Percentiles rank a stretch among this genome's conserved stretches.
Conservation (phyloP, 805 yeast genomes). For the Metschnikowia continentalis region DNA sequence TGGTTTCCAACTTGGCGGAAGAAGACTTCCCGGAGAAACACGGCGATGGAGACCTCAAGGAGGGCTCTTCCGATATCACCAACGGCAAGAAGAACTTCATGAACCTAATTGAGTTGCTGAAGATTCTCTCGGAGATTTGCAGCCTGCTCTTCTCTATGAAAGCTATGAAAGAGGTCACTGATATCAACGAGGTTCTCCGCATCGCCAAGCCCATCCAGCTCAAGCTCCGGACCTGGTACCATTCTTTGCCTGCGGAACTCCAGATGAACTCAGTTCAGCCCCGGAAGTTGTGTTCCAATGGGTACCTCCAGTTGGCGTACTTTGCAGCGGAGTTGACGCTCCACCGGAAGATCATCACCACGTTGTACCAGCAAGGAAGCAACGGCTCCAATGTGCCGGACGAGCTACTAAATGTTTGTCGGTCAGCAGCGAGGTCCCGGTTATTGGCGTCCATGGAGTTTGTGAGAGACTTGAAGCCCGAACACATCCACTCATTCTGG, state of each 20-base stretch:
- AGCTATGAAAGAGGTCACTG: slow-evolving; percentile 52
- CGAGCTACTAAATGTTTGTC: slow-evolving; percentile 53
- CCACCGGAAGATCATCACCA: slow-evolving; percentile 70
- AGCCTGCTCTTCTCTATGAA: slow-evolving; percentile 68
- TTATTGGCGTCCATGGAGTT: slow-evolving; percentile 78
- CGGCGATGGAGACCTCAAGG: slow-evolving; percentile 47
- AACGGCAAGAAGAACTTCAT: slow-evolving; percentile 67
- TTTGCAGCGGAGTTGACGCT: slow-evolving; percentile 86
- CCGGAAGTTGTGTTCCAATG: slow-evolving; percentile 65
- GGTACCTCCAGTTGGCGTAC: slow-evolving; percentile 77
- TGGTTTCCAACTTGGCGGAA: slow-evolving; percentile 60
- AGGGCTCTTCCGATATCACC: slow-evolving; percentile 64
- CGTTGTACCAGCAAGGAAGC: slow-evolving; percentile 38
- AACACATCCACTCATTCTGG: slow-evolving; percentile 88
- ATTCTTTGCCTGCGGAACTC: slow-evolving; percentile 57
- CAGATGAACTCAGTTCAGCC: slow-evolving; percentile 61
- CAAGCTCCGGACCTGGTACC: slow-evolving; percentile 71
- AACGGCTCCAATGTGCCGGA: slow-evolving; percentile 32
- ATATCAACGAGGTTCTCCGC: slow-evolving; percentile 64
- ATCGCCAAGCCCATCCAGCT: slow-evolving; percentile 80
- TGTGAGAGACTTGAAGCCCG: slow-evolving; percentile 68
- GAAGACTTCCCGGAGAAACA: slow-evolving; percentile 79
- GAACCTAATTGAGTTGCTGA: slow-evolving; percentile 61
- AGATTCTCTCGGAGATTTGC: slow-evolving; percentile 67
- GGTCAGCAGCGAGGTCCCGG: slow-evolving; percentile 82